Conservation (phyloP, 2,329 filamentous ascomycete species). For the Pestalotiopsis sp. region DNA sequence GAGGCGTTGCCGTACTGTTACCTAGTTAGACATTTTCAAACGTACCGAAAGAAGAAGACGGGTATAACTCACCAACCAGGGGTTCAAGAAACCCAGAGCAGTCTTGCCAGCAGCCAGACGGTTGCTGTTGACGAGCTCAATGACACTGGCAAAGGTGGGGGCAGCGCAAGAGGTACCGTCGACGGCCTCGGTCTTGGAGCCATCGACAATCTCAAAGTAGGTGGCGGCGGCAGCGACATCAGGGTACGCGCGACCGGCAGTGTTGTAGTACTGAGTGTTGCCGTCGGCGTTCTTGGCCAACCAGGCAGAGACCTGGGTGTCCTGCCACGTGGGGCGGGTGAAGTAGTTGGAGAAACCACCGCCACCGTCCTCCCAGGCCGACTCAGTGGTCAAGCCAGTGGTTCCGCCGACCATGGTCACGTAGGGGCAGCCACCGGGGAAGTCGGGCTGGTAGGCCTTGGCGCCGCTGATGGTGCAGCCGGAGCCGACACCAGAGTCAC, state of each 20-base stretch:
- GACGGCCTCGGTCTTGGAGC: constrained; percentile 35
- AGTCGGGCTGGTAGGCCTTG: constrained; percentile 49
- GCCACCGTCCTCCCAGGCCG: constrained; percentile 53
- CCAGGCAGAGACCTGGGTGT: constrained; percentile 44
- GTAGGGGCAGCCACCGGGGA: constrained; percentile 60
- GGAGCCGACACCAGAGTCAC: constrained; percentile 45
- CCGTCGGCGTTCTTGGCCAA: constrained; percentile 45
- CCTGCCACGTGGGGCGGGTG: constrained; percentile 45
- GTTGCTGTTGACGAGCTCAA: constrained; percentile 67
- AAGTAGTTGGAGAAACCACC: constrained; percentile 57
- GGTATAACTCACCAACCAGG: constrained; percentile 47
- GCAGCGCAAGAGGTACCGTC: constrained; percentile 55
- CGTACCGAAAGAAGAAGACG: constrained; percentile 12
- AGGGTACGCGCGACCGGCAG: constrained; percentile 59
- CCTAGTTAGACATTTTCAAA: background rate
- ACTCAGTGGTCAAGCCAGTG: constrained; percentile 50
- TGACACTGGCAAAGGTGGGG: constrained; percentile 65
- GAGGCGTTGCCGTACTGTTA: constrained; percentile 43
- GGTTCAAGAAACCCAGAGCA: constrained; percentile 63
- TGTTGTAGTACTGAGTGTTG: constrained; percentile 48
- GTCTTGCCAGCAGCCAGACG: constrained; percentile 57
- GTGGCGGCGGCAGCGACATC: constrained; percentile 61
- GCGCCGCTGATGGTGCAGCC: constrained; percentile 37
- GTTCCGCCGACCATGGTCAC: constrained; percentile 64
- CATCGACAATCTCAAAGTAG: constrained; percentile 32